Evolutionary conservation across 176 grass and related monocot genomes (phyloP).

Genomic region (Cenchrus purpureus): DNA sequence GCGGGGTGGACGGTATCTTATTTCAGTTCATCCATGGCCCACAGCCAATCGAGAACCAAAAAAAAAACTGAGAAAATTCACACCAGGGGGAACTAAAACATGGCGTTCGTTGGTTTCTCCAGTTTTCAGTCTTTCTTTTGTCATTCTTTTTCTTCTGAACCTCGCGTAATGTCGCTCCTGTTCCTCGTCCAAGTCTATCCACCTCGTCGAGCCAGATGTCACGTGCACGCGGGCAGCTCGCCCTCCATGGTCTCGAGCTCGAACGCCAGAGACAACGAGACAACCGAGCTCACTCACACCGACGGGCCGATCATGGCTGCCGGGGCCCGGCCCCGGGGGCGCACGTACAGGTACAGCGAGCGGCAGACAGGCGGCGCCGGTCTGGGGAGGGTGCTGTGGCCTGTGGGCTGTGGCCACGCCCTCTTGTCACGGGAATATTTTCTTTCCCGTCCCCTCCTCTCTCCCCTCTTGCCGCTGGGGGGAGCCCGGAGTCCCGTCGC

Average conservation of each 20-base stretch:
- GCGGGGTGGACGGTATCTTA: too few species aligned
- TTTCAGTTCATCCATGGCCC: too few species aligned
- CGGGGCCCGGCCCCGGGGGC: not conserved
- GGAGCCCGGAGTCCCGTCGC: not conserved
- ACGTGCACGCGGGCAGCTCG: not conserved
- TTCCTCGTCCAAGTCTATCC: not conserved
- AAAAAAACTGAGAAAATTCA: too few species aligned
- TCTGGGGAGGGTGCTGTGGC: not conserved
- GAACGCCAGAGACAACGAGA: too few species aligned
- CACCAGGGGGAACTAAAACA: too few species aligned
- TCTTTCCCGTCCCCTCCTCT: not conserved
- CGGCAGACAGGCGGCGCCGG: not conserved
- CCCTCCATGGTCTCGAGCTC: too few species aligned
- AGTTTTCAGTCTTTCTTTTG: too few species aligned
- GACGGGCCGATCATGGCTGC: not conserved
- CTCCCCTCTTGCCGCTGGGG: not conserved
- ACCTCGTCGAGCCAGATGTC: not conserved
- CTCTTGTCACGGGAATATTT: conserved; percentile 53
- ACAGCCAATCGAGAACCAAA: too few species aligned
- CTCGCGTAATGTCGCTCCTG: too few species aligned
- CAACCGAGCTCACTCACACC: not conserved
- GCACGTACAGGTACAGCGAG: too few species aligned
- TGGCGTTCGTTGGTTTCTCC: too few species aligned
- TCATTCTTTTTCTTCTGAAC: too few species aligned
- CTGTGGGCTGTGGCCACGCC: conserved; percentile 12